Base-by-base conservation (phyloP, 139 green algal genomes). In the Yamagishiella unicocca region DNA sequence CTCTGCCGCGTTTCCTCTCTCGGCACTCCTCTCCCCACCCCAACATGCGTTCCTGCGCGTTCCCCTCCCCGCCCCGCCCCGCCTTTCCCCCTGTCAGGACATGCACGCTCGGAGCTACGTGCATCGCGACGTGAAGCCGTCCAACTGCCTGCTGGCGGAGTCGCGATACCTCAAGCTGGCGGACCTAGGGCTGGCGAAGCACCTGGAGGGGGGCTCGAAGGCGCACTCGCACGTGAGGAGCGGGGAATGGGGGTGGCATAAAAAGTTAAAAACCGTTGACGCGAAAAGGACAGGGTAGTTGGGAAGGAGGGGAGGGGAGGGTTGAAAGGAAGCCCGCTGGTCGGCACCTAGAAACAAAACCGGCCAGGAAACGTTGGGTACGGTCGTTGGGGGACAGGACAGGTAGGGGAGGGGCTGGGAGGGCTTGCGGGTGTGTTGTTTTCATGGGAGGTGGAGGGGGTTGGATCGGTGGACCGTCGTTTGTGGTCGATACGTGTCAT, bases 31-130 rank as follows among this genome's bases (percentile, higher is more conserved):
- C 17, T 33, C 21, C 58, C 17, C 58, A 68, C 58, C 21, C 58
- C n/a, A n/a, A n/a, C n/a, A n/a, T n/a, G n/a, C n/a, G n/a, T n/a
- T 29, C 58, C 58, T 68, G 58, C 8, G 24, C 6, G 6, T 72
- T 29, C n/a, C 24, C n/a, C 42, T 19, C 14, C 67, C 37, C 6
- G 70, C 10, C 38, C 46, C 46, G n/a, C 17, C 67, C 71, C 71
- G 22, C 19, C 74, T 37, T 35, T 21, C 31, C 45, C 1, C 45
- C 17, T n/a, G n/a, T 27, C 80, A 86, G 85, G 91, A 89, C 50
- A 96, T 99, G 78, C 97, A 99, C 93, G 74, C 72, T n/a, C 83
- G 92, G 43, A 94, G 95, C 85, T 98, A 98, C 91, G 96, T 99
- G 43, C 97, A 99, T 90, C 93, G 95, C 14, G 88, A 91, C 83